Base-by-base conservation (phyloP, 306 rosid species). In the Quercus dentata region DNA sequence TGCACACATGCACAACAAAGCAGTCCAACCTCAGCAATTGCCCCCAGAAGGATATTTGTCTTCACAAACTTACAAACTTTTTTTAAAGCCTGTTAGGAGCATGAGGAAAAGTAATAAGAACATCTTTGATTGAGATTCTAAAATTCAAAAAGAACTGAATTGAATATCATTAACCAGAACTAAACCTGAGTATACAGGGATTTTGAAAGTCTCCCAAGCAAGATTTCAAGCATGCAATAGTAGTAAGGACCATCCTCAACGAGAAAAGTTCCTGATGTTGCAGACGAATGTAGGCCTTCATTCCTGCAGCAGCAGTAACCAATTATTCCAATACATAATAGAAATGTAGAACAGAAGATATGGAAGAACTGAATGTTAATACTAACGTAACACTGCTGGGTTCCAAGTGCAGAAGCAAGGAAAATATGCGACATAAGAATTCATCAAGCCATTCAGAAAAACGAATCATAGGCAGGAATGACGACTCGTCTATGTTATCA, bases 381-480 rank as follows among this genome's bases (percentile, higher is more conserved):
- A 86, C 99, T 89, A 76, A 96, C 99, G 90, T 70, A 78, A 91
- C 93, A 85, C 99, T 93, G 92, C 86, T 91, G 70, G 98, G 98
- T 80, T 96, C 99, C 86, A 93, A 85, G 93, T 96, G 97, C 59
- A 91, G 81, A 71, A 96, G 98, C 76, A 96, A 81, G 77, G 99
- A 90, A 85, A 96, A 93, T 49, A 96, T 84, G 69, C 99, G 99
- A 86, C 99, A 96, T 59, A 96, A 91, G 85, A 96, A 96, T 87
- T 96, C 98, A 81, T 96, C 99, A 80, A 96, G 82, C 99, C 99
- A 96, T 83, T 93, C 99, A 58, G 99, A 96, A 86, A 96, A 91
- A 49, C 76, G 89, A 77, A 95, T 88, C 93, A 96, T 90, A 11
- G 98, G 97, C 92, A 93, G 81, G 76, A 89, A 85, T 68, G 97